Percentiles rank a stretch among this genome's conserved stretches.
phyloP scores from a whole-genome alignment of 1,284 basidiomycete genomes.

The Testicularia cyperi region DNA sequence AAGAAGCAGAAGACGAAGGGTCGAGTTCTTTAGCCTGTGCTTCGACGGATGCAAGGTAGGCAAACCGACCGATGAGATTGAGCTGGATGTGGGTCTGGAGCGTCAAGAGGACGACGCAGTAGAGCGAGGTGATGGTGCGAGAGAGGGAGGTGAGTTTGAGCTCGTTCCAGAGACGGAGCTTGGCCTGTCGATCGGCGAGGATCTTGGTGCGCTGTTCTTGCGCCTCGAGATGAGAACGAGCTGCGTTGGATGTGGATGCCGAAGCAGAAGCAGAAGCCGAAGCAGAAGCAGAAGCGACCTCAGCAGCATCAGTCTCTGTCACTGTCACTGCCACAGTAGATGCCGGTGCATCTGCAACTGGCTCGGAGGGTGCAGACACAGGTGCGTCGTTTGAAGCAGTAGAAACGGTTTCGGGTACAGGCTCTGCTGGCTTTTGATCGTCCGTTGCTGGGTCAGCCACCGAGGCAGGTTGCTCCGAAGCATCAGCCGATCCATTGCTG shows the following conservation, averaged over 20 bases:
- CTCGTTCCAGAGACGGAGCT: constrained; percentile 57
- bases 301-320: not conserved
- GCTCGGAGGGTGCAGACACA: too few species aligned
- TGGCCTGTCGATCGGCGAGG: constrained; percentile 29
- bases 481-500: too few species aligned
- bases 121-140: constrained; percentile 78
- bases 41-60: constrained; percentile 74
- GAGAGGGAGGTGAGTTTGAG: constrained; percentile 68
- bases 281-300: not conserved
- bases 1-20: too few species aligned
- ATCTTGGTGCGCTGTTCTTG: constrained; percentile 32
- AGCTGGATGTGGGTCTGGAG: constrained; percentile 81
- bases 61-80: constrained; percentile 75
- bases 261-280: not conserved
- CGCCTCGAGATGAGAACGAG: constrained; percentile 15
- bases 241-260: not conserved
- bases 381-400: too few species aligned
- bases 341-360: too few species aligned
- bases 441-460: too few species aligned
- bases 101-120: constrained; percentile 76
- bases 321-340: not conserved
- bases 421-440: too few species aligned
- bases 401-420: too few species aligned
- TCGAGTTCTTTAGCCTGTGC: constrained; percentile 61
- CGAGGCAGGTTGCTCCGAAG: too few species aligned